phyloP scores from a whole-genome alignment of 2,329 filamentous ascomycete genomes.

The Penicillium sp. region DNA sequence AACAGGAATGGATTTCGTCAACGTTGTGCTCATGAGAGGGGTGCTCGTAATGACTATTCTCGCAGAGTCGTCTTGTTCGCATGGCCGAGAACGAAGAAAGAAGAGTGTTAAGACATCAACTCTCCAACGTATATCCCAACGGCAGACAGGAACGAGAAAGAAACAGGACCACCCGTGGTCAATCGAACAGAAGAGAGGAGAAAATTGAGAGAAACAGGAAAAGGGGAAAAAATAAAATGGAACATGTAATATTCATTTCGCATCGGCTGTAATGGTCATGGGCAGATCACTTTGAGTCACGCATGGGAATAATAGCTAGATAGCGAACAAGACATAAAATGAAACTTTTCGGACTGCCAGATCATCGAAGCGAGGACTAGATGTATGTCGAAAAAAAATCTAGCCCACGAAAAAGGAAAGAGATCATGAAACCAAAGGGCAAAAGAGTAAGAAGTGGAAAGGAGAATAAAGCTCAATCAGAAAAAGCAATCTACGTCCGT shows the following conservation, averaged over 20 bases:
- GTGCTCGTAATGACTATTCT: slow-evolving; percentile 15
- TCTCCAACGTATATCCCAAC: slow-evolving; percentile 1
- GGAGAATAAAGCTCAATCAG: slow-evolving; percentile 12
- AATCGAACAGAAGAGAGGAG: slow-evolving; percentile 7
- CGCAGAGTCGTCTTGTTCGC: slow-evolving; percentile 14
- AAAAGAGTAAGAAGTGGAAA: slow-evolving; percentile 18
- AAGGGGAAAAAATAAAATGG: slow-evolving; percentile 5
- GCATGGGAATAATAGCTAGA: slow-evolving; percentile 35
- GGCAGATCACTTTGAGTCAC: slow-evolving; percentile 34
- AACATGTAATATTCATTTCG: slow-evolving; percentile 30
- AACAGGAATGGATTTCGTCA: slow-evolving; percentile 10
- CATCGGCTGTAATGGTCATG: slow-evolving; percentile 36
- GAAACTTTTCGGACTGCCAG: slow-evolving; percentile 40
- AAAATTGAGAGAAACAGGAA: slow-evolving; percentile 2
- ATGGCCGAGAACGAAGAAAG: slow-evolving; percentile 5
- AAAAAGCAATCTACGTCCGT: slow-evolving; percentile 8
- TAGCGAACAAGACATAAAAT: slow-evolving; percentile 26
- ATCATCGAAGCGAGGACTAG: slow-evolving; percentile 36
- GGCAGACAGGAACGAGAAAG: slow-evolving; percentile 14
- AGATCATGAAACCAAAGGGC: slow-evolving; percentile 30
- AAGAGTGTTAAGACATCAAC: slow-evolving; percentile 1
- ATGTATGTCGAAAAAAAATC: slow-evolving; percentile 27
- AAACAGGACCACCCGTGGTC: slow-evolving; percentile 15
- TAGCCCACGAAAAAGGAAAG: slow-evolving; percentile 29
- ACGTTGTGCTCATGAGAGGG: slow-evolving; percentile 8